These are phyloP conservation scores for Cyclanthera cordifolia DNA, from an alignment of 306 rosid genomes.

Conservation along the genomic window DNA sequence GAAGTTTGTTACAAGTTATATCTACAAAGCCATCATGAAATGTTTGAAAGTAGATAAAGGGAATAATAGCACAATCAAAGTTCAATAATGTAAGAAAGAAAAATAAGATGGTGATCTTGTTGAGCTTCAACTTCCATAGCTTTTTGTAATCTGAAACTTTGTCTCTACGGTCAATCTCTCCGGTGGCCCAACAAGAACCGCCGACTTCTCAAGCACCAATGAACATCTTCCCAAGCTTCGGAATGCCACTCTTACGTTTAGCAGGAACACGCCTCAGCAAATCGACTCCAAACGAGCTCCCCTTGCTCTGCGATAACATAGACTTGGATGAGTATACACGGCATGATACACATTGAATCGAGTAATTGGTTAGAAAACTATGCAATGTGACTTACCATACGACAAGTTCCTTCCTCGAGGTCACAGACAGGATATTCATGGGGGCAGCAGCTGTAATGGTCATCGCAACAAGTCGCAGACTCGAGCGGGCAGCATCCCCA, in stretches of 20 bases:
- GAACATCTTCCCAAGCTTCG: constrained; percentile 15
- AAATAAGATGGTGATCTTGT: neutral
- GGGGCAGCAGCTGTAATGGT: constrained; percentile 70
- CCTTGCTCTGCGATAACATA: constrained; percentile 33
- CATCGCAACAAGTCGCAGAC: constrained; percentile 79
- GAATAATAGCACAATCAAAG: neutral
- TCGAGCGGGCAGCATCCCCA: constrained; percentile 93
- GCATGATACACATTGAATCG: neutral
- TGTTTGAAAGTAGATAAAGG: neutral
- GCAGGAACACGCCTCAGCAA: constrained; percentile 50
- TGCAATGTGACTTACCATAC: constrained; percentile 28
- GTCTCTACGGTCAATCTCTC: no score
- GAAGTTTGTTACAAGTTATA: constrained; percentile 3
- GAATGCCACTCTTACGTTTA: constrained; percentile 3
- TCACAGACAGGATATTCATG: constrained; percentile 69
- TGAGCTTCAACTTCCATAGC: neutral
- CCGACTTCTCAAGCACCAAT: constrained; percentile 3
- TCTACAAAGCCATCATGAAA: neutral
- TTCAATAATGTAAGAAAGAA: neutral
- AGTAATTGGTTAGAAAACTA: neutral
- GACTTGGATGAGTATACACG: neutral
- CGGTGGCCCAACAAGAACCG: neutral
- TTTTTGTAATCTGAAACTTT: neutral
- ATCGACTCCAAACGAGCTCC: constrained; percentile 39
- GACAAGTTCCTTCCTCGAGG: constrained; percentile 43